Evolutionary conservation across 768 basidiomycete species (phyloP).

Genomic region (Suillus placidus): DNA sequence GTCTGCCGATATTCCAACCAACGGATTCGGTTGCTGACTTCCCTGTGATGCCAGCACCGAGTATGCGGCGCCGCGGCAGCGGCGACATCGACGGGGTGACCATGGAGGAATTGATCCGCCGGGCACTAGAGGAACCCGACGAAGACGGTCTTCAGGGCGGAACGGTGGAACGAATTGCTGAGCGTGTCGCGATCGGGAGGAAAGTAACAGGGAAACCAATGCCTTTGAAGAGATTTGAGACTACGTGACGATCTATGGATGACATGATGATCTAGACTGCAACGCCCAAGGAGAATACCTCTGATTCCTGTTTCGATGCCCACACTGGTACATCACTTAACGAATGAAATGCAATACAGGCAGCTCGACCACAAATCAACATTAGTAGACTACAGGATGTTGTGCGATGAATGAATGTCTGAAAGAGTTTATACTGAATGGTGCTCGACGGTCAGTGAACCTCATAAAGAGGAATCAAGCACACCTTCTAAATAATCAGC

Average conservation of each 20-base stretch:
- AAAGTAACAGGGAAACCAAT: slow-evolving; percentile 46
- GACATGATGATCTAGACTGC: slow-evolving; percentile 2
- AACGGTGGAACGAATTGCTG: slow-evolving; percentile 63
- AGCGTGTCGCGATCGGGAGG: slow-evolving; percentile 59
- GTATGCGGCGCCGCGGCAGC: slow-evolving; percentile 54
- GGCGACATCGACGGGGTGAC: slow-evolving; percentile 46
- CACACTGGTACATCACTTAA: not conserved
- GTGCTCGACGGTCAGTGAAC: not conserved
- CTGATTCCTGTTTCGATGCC: not conserved
- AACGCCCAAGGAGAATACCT: not conserved
- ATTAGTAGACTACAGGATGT: not conserved
- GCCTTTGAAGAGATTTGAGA: slow-evolving; percentile 67
- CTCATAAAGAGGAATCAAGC: not conserved
- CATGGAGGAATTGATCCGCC: slow-evolving; percentile 70
- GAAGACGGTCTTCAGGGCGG: slow-evolving; percentile 40
- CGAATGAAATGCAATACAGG: not conserved
- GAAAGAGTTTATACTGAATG: slow-evolving; percentile 1
- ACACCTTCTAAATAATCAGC: slow-evolving; percentile 72
- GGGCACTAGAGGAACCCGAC: slow-evolving; percentile 61
- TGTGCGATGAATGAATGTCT: not conserved
- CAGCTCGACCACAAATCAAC: not conserved
- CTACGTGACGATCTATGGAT: slow-evolving; percentile 37
- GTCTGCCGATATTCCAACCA: slow-evolving; percentile 61
- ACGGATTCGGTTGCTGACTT: slow-evolving; percentile 29
- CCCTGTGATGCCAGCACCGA: slow-evolving; percentile 61